Evolutionary conservation across 345 rosid genomes (phyloP), one percentile per base, ranked within the genome.

Genomic region (Trapa incisa): DNA sequence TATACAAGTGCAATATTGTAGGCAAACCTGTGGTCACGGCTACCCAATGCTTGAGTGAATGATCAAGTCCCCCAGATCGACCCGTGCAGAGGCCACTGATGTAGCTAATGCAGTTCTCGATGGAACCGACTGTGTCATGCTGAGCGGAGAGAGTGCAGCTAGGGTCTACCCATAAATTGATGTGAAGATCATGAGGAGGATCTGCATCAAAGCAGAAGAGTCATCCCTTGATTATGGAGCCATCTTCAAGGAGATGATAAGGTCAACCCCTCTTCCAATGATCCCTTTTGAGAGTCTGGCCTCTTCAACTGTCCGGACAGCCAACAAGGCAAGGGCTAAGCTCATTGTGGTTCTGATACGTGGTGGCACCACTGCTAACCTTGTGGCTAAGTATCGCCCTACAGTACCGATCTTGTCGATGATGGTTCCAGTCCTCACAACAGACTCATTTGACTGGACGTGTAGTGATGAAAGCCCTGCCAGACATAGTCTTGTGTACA

Each of bases 21-120:
- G 96, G 96, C 67, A 91, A 91, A 81, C 97, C 97, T 16, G 97
- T 91, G 62, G 93, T 88, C 16, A 91, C 96, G 3, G 96, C 97
- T 36, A 91, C 97, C 52, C 97, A 88, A 88, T 91, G 96, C 93
- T 91, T 3, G 97, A 88, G 73, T 91, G 96, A n/a, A 91, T 88
- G 96, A 91, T 91, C 33, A 91, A 91, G 81, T 88, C 96, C 69
- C 97, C 96, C 13, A 76, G 97, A 48, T 93, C 97, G 68, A 88
- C 97, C 13, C 93, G 91, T 53, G 96, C 97, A 47, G 96, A 91
- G 97, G 29, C 29, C 29, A 22, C 29, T 22, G 29, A 22, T 22
- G 29, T 22, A 22, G 29, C 29, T 22, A 22, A 22, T 22, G 29
- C 0, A 22, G 29, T 22, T 22, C 29, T 22, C 29, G 29, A 22